Evolutionary conservation across 2,329 filamentous ascomycete genomes (phyloP), one percentile per base, ranked within the genome.

Genomic region (Ophiocordyceps sinensis): DNA sequence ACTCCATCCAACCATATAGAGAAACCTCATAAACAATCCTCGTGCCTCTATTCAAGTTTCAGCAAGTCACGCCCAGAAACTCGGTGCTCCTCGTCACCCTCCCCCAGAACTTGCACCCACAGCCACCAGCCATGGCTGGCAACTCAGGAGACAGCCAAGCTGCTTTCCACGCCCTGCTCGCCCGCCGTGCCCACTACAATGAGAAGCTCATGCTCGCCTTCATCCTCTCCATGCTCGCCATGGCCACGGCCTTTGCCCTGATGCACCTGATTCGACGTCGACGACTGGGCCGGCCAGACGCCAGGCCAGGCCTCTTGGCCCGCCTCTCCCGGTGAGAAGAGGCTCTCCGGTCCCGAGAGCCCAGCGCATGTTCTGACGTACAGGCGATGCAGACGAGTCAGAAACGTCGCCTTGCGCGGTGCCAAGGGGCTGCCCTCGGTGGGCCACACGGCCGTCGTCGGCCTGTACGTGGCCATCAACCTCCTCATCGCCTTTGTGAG

Each of bases 401-500:
- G 60, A 41, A 51, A 45, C 30, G 17, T 53, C 7, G 43, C 50
- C 23, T 48, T 61, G 15, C 51, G 48, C 5, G 55, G 51, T 28
- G 45, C 52, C 3, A 49, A 47, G 1, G 45, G 47, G 1, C 40
- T 58, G 1, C 60, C 58, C 3, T 60, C 60, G 4, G 43, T 50
- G 4, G 63, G 58, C 7, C 61, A 66, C 42, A 49, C 51, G 0
- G 37, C 51, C 9, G 36, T 60, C 9, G 47, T 59, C 28, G 31
- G 47, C 10, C 28, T 49, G 5, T 66, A 61, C 29, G 11, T 60
- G 7, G 48, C 46, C 5, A 50, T 63, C 37, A 66, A 66, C 38
- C 13, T 61, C 14, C 43, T 55, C 14, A 43, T 57, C 15, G 48
- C 51, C 6, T 60, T 66, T 36, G 53, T 51, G 9, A 54, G 60